phyloP scores from a whole-genome alignment of 257 asterid species.

The Przewalskia tangutica region DNA sequence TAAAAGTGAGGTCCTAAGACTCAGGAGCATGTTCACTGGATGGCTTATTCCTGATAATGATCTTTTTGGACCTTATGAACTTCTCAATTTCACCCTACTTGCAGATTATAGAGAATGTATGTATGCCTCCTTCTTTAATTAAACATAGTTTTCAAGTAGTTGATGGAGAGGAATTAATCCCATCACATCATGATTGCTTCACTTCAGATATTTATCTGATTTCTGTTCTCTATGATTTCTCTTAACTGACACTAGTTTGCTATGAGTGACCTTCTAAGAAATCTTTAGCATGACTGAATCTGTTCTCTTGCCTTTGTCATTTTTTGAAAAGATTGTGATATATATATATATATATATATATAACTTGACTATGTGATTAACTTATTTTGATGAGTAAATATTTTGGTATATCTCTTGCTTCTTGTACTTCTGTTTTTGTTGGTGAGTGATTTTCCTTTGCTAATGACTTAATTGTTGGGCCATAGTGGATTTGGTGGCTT shows the following conservation, averaged over 20 bases:
- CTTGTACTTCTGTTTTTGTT: not conserved
- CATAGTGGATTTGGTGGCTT: not conserved
- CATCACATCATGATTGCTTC: not conserved
- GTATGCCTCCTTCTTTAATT: conserved; percentile 8
- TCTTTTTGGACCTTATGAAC: conserved; percentile 86
- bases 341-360: not conserved
- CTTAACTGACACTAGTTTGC: not conserved
- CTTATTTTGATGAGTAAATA: not conserved
- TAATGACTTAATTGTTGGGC: not conserved
- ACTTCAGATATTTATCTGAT: not conserved
- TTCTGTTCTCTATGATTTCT: not conserved
- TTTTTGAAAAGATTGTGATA: not conserved
- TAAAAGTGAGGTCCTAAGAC: conserved; percentile 52
- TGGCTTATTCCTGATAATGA: conserved; percentile 65
- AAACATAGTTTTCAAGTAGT: not conserved
- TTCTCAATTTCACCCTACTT: conserved; percentile 70
- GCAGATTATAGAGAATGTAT: conserved; percentile 53
- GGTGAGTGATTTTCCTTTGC: not conserved
- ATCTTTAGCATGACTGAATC: not conserved
- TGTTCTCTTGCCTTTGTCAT: not conserved
- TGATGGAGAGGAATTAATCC: not conserved
- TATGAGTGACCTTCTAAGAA: not conserved
- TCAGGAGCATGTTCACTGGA: conserved; percentile 58
- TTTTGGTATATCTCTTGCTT: not conserved
- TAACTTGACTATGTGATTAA: not conserved